Conservation (phyloP, 2,329 filamentous ascomycete genomes). For the Amauroascus niger region DNA sequence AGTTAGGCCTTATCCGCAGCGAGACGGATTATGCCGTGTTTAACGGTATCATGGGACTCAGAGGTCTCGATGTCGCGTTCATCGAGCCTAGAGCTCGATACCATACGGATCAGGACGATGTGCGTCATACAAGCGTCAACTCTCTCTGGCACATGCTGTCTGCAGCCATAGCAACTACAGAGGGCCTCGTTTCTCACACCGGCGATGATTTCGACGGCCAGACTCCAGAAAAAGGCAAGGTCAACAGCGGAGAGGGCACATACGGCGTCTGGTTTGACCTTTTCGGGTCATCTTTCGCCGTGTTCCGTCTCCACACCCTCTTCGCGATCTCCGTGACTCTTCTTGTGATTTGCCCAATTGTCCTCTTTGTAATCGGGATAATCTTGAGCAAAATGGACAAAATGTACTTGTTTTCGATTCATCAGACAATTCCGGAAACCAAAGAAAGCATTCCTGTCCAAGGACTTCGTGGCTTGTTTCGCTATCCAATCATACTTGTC, state of each 20-base stretch:
- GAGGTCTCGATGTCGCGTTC: constrained; percentile 87
- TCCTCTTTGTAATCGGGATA: constrained; percentile 59
- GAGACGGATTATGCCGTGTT: constrained; percentile 87
- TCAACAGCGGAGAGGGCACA: constrained; percentile 56
- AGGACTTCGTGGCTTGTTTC: constrained; percentile 73
- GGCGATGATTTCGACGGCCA: constrained; percentile 56
- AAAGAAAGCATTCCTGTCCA: constrained; percentile 55
- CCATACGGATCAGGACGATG: constrained; percentile 83
- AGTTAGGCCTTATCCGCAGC: constrained; percentile 65
- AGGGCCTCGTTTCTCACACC: constrained; percentile 59
- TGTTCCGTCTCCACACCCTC: constrained; percentile 69
- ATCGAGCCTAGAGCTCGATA: constrained; percentile 77
- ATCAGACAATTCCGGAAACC: constrained; percentile 50
- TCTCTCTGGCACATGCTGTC: constrained; percentile 94
- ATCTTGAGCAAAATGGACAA: constrained; percentile 63
- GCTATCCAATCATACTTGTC: constrained; percentile 66
- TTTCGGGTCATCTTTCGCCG: constrained; percentile 67
- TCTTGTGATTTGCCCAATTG: constrained; percentile 66
- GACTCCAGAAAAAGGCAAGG: constrained; percentile 49
- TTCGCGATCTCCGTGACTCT: constrained; percentile 82
- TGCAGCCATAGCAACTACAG: constrained; percentile 63
- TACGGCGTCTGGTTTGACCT: constrained; percentile 89
- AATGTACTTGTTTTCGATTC: constrained; percentile 75
- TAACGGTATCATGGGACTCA: constrained; percentile 63
- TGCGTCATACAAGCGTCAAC: constrained; percentile 56